These are phyloP conservation scores for Besnoitia besnoiti DNA, from an alignment of 169 alveolate species.

Conservation along the genomic window DNA sequence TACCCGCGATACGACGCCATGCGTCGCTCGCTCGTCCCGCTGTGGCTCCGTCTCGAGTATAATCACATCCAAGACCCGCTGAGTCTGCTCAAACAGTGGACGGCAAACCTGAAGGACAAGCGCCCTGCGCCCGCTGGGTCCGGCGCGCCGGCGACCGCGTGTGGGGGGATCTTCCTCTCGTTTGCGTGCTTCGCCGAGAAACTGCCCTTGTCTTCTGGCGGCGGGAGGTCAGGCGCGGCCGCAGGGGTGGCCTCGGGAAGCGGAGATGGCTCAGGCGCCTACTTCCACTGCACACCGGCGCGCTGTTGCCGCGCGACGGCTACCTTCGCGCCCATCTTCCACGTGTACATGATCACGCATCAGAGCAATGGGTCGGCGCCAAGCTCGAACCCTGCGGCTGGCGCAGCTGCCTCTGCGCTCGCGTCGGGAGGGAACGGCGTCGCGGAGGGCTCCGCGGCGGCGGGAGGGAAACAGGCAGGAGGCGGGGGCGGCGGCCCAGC, in stretches of 20 bases:
- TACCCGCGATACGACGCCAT: slow-evolving; percentile 39
- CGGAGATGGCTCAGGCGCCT: not conserved
- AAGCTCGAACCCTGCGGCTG: not conserved
- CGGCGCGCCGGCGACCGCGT: not conserved
- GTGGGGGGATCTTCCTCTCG: not conserved
- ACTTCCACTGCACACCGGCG: slow-evolving; percentile 64
- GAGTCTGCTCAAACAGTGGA: not conserved
- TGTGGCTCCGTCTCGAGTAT: slow-evolving; percentile 63
- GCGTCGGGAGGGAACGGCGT: not conserved
- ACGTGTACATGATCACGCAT: slow-evolving; percentile 33
- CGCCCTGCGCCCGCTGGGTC: not conserved
- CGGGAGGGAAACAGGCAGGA: too few species aligned
- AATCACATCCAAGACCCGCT: slow-evolving; percentile 44
- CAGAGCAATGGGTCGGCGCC: slow-evolving; percentile 30
- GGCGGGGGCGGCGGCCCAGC: slow-evolving; percentile 7
- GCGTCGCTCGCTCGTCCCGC: slow-evolving; percentile 40
- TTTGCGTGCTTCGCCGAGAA: not conserved
- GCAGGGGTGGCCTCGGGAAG: not conserved
- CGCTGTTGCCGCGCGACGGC: slow-evolving; percentile 48
- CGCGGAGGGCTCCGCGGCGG: not conserved
- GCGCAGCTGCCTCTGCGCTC: not conserved
- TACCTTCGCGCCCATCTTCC: slow-evolving; percentile 3
- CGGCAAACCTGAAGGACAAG: not conserved
- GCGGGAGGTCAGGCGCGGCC: not conserved
- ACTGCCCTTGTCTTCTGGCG: not conserved